A percentile compares a stretch with the other conserved stretches of the same genome.
These are phyloP conservation scores for Lachnellula arida DNA, from an alignment of 2,329 filamentous ascomycete species.

Conservation along the genomic window DNA sequence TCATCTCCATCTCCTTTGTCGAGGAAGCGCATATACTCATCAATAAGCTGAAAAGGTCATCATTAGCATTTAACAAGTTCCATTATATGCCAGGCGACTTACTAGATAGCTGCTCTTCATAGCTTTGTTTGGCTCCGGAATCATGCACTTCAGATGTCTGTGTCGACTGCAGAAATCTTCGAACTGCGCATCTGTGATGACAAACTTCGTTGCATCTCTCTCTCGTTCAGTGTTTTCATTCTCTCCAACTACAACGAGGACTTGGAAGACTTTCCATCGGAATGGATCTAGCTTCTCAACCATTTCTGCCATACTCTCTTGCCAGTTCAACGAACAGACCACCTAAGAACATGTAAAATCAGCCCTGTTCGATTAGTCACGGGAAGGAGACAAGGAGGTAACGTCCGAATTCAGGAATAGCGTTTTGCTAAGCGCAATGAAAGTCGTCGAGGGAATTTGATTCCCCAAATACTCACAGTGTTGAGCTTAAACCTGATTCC, in stretches of 20 bases:
- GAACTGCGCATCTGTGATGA: constrained; percentile 45
- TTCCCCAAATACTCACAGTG: constrained; percentile 33
- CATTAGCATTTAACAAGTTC: background rate
- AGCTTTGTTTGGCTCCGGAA: constrained; percentile 44
- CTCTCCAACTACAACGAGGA: constrained; percentile 47
- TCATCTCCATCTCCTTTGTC: constrained; percentile 13
- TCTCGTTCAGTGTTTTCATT: constrained; percentile 41
- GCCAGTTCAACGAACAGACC: constrained; percentile 43
- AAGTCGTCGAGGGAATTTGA: no score
- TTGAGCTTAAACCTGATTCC: constrained; percentile 54
- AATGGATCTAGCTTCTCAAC: constrained; percentile 42
- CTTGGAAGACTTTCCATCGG: constrained; percentile 53
- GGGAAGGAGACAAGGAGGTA: background rate
- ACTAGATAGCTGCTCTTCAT: constrained; percentile 47
- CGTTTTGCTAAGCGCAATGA: no score
- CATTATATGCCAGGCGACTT: background rate
- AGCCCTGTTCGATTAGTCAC: background rate
- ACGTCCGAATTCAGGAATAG: no score
- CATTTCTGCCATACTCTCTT: constrained; percentile 44
- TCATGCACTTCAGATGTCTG: constrained; percentile 37
- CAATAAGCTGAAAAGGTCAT: constrained; percentile 1
- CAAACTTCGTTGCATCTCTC: constrained; percentile 40
- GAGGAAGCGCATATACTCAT: constrained; percentile 18
- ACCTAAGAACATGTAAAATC: constrained; percentile 20
- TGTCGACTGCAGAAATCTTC: constrained; percentile 42